Base-by-base conservation (phyloP, 2,329 filamentous ascomycete genomes). In the Penicillium sp. region DNA sequence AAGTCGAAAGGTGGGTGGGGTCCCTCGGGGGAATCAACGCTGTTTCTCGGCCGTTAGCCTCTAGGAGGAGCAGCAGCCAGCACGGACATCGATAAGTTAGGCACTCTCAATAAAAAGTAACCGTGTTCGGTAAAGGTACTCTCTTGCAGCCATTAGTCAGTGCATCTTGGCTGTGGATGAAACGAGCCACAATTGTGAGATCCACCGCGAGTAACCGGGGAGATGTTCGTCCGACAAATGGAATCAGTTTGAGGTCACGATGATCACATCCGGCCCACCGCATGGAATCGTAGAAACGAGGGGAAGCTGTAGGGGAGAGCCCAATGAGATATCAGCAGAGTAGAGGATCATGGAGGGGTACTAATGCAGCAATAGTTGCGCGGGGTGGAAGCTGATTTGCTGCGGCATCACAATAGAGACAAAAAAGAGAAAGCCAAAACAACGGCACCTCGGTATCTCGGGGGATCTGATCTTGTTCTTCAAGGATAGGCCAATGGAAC, bases 211-310 rank as follows among this genome's bases (percentile, higher is more conserved):
- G 46, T 55, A 53, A 40, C 52, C 61, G 60, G 61, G 50, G 18
- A 37, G 60, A 61, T 44, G 28, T 61, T 61, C 48, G 53, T 53
- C 55, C 60, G 60, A 37, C 33, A 31, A 51, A 51, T 39, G 44
- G 33, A 26, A 43, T 18, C 34, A 7, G n/a, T 44, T 26, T 60
- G 46, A 57, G 51, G 57, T 60, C 51, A 61, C 50, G 51, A 55
- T 54, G 60, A 61, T 51, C 57, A 56, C 40, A 60, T 51, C 28
- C n/a, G 48, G 52, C 34, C 58, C 58, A 56, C 58, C 45, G 36
- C 11, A 21, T 14, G 21, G 10, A 24, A 40, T 24, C 8, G 13
- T 40, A 28, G 39, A 43, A 43, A 28, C 39, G 23, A 42, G 37
- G 19, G 19, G 19, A 42, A 24, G 31, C 31, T 33, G 31, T 33